Conservation (phyloP, 352 stramenopile genomes). For the Bremia lactucae region DNA sequence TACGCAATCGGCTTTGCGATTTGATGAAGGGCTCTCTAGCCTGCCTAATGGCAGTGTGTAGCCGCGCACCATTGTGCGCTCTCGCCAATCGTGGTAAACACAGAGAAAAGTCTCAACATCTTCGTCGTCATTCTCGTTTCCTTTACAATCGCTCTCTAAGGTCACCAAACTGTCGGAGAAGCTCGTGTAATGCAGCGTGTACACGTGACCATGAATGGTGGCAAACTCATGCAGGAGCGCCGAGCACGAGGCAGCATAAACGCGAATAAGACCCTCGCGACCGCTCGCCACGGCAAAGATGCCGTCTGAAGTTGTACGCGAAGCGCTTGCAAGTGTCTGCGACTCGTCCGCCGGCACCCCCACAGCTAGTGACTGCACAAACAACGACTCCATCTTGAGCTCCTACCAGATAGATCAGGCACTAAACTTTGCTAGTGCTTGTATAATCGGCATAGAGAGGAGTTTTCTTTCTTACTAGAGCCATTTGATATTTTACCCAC, state of each 20-base stretch:
- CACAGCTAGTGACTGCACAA: slow-evolving; percentile 52
- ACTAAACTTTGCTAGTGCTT: too few relatives aligned
- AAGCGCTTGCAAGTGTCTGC: slow-evolving; percentile 49
- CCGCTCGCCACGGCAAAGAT: slow-evolving; percentile 67
- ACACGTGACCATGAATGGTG: slow-evolving; percentile 57
- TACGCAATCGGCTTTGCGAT: slow-evolving; percentile 51
- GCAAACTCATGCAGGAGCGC: slow-evolving; percentile 74
- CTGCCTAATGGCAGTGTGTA: slow-evolving; percentile 77
- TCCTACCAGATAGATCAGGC: too few relatives aligned
- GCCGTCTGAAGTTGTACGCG: slow-evolving; percentile 45
- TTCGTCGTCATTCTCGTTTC: slow-evolving; percentile 13
- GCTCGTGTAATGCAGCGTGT: slow-evolving; percentile 74
- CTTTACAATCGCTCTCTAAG: slow-evolving; percentile 47
- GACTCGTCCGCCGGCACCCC: slow-evolving; percentile 19
- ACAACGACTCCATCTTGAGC: slow-evolving; percentile 47
- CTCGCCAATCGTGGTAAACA: slow-evolving; percentile 83
- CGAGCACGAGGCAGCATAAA: slow-evolving; percentile 69
- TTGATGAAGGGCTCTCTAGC: slow-evolving; percentile 43
- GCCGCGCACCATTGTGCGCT: slow-evolving; percentile 62
- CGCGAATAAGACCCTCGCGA: slow-evolving; percentile 56
- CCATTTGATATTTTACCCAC: too few relatives aligned
- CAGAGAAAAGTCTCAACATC: slow-evolving; percentile 75
- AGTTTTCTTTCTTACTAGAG: too few relatives aligned
- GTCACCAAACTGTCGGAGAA: slow-evolving; percentile 82
- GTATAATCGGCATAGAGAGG: too few relatives aligned